phyloP scores from a whole-genome alignment of 306 rosid species.

The Cyclanthera cordifolia region DNA sequence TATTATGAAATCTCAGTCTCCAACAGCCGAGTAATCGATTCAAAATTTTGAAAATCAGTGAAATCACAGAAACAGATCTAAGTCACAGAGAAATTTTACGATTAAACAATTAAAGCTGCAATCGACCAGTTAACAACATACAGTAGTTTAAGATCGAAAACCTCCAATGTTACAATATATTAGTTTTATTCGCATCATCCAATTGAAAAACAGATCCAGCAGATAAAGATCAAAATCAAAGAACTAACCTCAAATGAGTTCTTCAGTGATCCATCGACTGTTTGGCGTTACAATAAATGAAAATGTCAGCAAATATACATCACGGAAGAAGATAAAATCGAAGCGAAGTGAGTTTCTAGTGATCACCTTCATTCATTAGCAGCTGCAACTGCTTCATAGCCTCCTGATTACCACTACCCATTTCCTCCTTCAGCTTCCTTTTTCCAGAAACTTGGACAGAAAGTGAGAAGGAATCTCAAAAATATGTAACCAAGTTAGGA shows the following conservation, averaged over 20 bases:
- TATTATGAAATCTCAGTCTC: background rate
- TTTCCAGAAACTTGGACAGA: background rate
- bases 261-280: slow-evolving; percentile 68
- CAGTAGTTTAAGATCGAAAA: background rate
- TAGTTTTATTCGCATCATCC: background rate
- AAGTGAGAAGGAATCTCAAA: background rate
- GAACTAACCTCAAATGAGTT: slow-evolving; percentile 54
- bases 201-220: slow-evolving; percentile 21
- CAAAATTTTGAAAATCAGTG: background rate
- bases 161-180: background rate
- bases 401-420: slow-evolving; percentile 57
- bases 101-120: background rate
- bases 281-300: background rate
- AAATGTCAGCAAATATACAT: slow-evolving; percentile 20
- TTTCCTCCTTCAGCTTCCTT: slow-evolving; percentile 13
- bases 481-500: background rate
- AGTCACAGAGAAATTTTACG: background rate
- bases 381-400: slow-evolving; percentile 61
- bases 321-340: slow-evolving; percentile 16
- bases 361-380: slow-evolving; percentile 57
- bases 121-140: background rate
- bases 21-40: background rate
- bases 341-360: background rate
- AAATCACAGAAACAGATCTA: slow-evolving; percentile 2
- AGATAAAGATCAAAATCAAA: background rate